phyloP scores from a whole-genome alignment of 176 grass and related monocot genomes.

The Guadua angustifolia region DNA sequence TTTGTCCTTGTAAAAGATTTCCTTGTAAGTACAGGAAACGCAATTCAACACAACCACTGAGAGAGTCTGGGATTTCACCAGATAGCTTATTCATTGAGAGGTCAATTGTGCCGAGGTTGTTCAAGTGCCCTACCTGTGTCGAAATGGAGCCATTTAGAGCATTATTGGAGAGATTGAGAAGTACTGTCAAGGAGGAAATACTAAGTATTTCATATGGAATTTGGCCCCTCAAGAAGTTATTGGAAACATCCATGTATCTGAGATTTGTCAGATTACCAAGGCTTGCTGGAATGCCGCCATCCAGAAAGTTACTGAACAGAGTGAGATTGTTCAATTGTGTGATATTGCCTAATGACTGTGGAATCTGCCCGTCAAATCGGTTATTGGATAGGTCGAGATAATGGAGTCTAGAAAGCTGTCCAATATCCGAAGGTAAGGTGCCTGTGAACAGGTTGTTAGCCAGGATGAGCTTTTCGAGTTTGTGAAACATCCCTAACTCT shows the following conservation, averaged over 20 bases:
- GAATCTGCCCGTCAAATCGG: background rate
- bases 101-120: conserved; percentile 23
- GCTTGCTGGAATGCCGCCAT: background rate
- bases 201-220: background rate
- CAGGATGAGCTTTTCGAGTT: background rate
- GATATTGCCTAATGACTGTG: background rate
- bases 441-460: conserved; percentile 13
- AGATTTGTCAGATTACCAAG: background rate
- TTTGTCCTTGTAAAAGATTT: background rate
- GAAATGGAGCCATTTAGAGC: conserved; percentile 8
- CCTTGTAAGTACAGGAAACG: background rate
- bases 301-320: background rate
- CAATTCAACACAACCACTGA: background rate
- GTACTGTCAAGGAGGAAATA: background rate
- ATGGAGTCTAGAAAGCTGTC: background rate
- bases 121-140: conserved; percentile 26
- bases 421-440: background rate
- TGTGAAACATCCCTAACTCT: background rate
- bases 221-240: background rate
- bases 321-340: background rate
- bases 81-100: conserved; percentile 14
- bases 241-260: background rate
- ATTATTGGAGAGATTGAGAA: conserved; percentile 46
- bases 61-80: background rate
- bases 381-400: background rate